These are phyloP conservation scores for Phytopythium cucurbitacearum DNA, from an alignment of 352 stramenopile species.

Conservation along the genomic window DNA sequence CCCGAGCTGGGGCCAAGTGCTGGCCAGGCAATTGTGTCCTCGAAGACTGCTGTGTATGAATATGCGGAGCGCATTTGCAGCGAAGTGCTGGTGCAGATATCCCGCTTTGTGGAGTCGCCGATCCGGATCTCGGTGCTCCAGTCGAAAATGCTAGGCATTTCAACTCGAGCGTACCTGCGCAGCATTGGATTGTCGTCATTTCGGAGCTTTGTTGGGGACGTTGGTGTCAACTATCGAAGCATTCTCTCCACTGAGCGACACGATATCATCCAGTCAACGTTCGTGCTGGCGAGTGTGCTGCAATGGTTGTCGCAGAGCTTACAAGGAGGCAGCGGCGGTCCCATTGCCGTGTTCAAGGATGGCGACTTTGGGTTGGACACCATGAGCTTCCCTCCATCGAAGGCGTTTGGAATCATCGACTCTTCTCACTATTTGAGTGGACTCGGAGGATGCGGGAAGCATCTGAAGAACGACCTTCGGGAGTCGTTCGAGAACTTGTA, in stretches of 20 bases:
- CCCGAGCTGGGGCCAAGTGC: slow-evolving; percentile 19
- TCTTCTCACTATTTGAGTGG: slow-evolving; percentile 70
- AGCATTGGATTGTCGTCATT: slow-evolving; percentile 78
- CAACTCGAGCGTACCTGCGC: slow-evolving; percentile 68
- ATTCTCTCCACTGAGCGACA: slow-evolving; percentile 34
- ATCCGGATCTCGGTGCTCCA: slow-evolving; percentile 75
- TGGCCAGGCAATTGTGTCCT: slow-evolving; percentile 21
- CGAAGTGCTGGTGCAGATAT: slow-evolving; percentile 81
- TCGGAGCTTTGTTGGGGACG: slow-evolving; percentile 68
- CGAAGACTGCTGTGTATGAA: slow-evolving; percentile 62
- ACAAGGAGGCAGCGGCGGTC: background rate
- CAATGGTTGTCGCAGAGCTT: slow-evolving; percentile 55
- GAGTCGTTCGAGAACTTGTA: slow-evolving; percentile 86
- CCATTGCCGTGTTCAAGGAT: slow-evolving; percentile 19
- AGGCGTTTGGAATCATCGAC: slow-evolving; percentile 18
- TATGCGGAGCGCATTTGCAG: slow-evolving; percentile 80
- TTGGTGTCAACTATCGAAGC: slow-evolving; percentile 24
- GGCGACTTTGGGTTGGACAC: slow-evolving; percentile 33
- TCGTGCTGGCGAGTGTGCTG: slow-evolving; percentile 56
- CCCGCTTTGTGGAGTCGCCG: slow-evolving; percentile 73
- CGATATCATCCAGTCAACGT: slow-evolving; percentile 69
- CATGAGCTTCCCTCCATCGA: slow-evolving; percentile 8
- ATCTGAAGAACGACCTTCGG: slow-evolving; percentile 71
- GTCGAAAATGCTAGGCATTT: slow-evolving; percentile 68
- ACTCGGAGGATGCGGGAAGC: slow-evolving; percentile 75